Base-by-base conservation (phyloP, 805 yeast genomes). In the Pichia californica region DNA sequence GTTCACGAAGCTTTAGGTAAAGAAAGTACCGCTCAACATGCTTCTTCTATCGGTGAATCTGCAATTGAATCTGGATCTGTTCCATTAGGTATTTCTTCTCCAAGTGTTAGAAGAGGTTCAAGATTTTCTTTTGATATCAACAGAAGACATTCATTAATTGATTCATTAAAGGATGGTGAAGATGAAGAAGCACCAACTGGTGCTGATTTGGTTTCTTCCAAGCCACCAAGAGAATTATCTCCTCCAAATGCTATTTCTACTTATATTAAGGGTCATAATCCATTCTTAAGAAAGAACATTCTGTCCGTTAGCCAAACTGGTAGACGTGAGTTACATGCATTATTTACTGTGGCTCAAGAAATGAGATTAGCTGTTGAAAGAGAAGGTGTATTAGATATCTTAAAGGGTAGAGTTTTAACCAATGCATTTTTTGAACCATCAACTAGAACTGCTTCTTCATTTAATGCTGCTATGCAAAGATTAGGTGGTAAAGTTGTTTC, bases 391-490 rank as follows among this genome's bases (percentile, higher is more conserved):
- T 71, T 93, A 61, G 96, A 91, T 64, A 67, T 93, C 49, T 77
- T 93, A 70, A 78, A 82, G 64, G 96, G 98, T 47, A 81, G 95
- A 58, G 80, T 93, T 44, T 73, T 93, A 58, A 87, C 96, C 38
- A 94, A 98, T 10, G 82, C 93, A 73, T 93, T 93, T 73, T 93
- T 88, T 66, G 99, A 93, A 71, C 99, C 99, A 54, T 88, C 96
- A 6, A 94, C 99, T 31, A 79, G 99, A 69, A 93, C 99, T 28
- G 79, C 94, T 16, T 81, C 97, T 19, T 93, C 98, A 1, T 94
- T 94, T 63, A 96, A 93, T 64, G 96, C 96, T 56, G 99, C 99
- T 48, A 93, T 93, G 99, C 98, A 93, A 74, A 85, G 99, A 71
- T 75, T 93, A 57, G 99, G 99, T 65, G 99, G 99, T 62, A 80